Base-by-base conservation (phyloP, 805 yeast species). In the Nakazawaea ishiwadae region DNA sequence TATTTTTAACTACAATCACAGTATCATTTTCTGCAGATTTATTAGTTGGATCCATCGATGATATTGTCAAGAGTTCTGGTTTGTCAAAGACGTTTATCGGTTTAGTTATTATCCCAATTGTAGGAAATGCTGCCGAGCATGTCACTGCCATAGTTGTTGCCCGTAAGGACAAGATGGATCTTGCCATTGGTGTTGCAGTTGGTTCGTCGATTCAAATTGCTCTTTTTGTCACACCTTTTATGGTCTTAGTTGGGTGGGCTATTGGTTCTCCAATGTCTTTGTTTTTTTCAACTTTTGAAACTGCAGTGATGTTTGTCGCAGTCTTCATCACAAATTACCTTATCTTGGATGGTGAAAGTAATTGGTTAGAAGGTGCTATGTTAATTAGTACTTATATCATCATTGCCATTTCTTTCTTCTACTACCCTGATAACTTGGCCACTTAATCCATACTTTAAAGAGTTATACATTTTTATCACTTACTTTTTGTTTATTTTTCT, bases 51-150 rank as follows among this genome's bases (percentile, higher is more conserved):
- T 83, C 96, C 17, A 93, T 93, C 54, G 98, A 93, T 63, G 84
- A 77, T 44, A 78, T 91, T 48, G 98, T 93, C 28, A 85, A 69
- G 44, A 66, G 79, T 23, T 79, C 95, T 2, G 96, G 96, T 3
- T 70, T 93, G 41, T 85, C 96, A 33, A 90, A 91, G 73, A 89
- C 98, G 0, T 93, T 93, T 54, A 88, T 93, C 54, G 98, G 98
- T 59, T 71, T 93, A 51, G 83, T 93, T 51, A 79, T 93, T 35
- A 83, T 93, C 48, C 99, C 99, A 31, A 91, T 93, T 48, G 98
- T 93, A 20, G 99, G 98, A 43, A 93, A 93, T 55, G 99, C 99
- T 3, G 98, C 98, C 10, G 99, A 93, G 63, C 99, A 93, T 62
- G 98, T 88, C 39, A 93, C 99, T 15, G 96, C 98, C 3, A 84